phyloP scores from a whole-genome alignment of 2,329 filamentous ascomycete genomes.

The Xylaria digitata region DNA sequence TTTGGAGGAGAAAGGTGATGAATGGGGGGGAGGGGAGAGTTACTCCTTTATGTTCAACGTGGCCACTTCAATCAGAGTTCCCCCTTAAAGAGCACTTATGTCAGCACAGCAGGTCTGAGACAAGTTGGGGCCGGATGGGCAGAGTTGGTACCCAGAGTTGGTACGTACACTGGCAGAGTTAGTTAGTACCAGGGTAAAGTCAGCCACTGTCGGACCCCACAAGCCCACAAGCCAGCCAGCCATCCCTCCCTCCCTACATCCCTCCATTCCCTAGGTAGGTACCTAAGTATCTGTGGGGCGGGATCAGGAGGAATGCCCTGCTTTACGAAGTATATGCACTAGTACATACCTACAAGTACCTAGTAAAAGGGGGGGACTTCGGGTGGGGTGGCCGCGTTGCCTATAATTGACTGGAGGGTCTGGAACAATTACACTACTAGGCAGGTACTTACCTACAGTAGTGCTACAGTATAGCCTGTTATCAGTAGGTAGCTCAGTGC shows the following conservation, averaged over 20 bases:
- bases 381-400: constrained; percentile 24
- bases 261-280: too few relatives aligned
- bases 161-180: too few relatives aligned
- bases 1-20: not conserved
- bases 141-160: too few relatives aligned
- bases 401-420: constrained; percentile 24
- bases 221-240: too few relatives aligned
- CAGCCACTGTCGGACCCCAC: constrained; percentile 28
- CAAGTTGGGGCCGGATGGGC: not conserved
- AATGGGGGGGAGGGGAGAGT: constrained; percentile 10
- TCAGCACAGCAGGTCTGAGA: constrained; percentile 31
- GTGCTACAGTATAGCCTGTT: too few relatives aligned
- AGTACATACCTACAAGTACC: too few relatives aligned
- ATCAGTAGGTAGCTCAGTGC: not conserved
- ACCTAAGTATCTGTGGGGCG: constrained; percentile 19
- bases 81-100: constrained; percentile 18
- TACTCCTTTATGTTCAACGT: constrained; percentile 42
- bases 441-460: too few relatives aligned
- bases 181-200: constrained; percentile 4
- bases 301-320: constrained; percentile 30
- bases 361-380: constrained; percentile 4
- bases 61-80: constrained; percentile 26
- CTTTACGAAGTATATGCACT: not conserved
- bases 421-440: too few relatives aligned
- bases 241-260: too few relatives aligned